These are phyloP conservation scores for Lactifluus echinatus DNA, from an alignment of 768 basidiomycete species.

Conservation along the genomic window DNA sequence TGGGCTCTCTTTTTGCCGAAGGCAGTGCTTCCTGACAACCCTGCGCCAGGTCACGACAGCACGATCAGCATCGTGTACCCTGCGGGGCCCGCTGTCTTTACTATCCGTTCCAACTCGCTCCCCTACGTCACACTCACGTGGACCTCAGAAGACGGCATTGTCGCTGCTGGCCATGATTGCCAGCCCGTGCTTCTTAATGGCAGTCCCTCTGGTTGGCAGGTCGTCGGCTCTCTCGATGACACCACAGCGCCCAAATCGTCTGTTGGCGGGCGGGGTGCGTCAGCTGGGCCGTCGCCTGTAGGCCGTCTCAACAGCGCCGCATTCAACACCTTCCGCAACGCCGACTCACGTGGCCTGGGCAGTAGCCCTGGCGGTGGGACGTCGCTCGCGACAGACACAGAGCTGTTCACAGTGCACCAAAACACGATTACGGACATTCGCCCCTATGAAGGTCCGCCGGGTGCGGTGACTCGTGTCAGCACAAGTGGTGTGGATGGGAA, in stretches of 20 bases:
- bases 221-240: conserved; percentile 79
- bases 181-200: conserved; percentile 87
- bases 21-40: conserved; percentile 11
- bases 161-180: conserved; percentile 97
- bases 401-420: conserved; percentile 88
- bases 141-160: conserved; percentile 70
- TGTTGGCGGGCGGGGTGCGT: conserved; percentile 38
- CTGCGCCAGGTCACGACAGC: conserved; percentile 87
- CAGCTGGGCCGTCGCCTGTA: conserved; percentile 39
- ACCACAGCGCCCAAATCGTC: conserved; percentile 39
- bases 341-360: conserved; percentile 65
- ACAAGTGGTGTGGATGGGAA: conserved; percentile 92
- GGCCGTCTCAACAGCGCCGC: conserved; percentile 82
- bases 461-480: conserved; percentile 65
- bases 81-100: conserved; percentile 60
- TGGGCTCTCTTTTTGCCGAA: not conserved
- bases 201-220: conserved; percentile 65
- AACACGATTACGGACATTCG: conserved; percentile 95
- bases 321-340: conserved; percentile 89
- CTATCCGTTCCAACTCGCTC: conserved; percentile 65
- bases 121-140: conserved; percentile 83
- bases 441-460: conserved; percentile 54
- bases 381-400: conserved; percentile 45
- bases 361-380: conserved; percentile 28
- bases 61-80: conserved; percentile 91